Evolutionary conservation across 2,329 filamentous ascomycete genomes (phyloP), one percentile per base, ranked within the genome.

Genomic region (Alternaria atra): DNA sequence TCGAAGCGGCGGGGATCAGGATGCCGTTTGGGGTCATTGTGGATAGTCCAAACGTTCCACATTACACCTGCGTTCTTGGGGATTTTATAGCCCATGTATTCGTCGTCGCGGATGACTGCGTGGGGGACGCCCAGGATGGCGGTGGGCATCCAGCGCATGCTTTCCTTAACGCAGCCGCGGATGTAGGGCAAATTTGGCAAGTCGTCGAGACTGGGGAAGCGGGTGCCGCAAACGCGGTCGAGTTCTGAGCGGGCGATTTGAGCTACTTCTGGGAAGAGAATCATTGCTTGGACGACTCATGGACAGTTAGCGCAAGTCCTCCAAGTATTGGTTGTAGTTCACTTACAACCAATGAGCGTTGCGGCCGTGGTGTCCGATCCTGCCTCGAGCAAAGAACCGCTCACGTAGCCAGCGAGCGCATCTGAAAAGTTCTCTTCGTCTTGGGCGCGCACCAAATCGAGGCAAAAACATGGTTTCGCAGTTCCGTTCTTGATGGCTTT

Each of bases 1-100:
- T 84, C 67, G 63, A 85, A 85, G 3, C 52, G 63, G 2, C 76
- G 67, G 0, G 83, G 83, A 20, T 83, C 71, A 0, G 77, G 64
- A 63, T 81, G 77, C 2, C 81, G 76, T 1, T 73, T 64, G 2
- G 79, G 75, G 60, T 87, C 84, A 69, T 63, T 71, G 5, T 69
- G 64, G 8, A 68, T 52, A 10, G 34, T 48, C 78, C 78, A 81
- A 0, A 74, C 72, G 44, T 80, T 80, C 39, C 46, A 58, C 44
- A 77, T 55, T n/a, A 80, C 61, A 12, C 72, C 68, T 0, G 78
- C 73, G 1, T 74, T 77, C 53, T 78, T 78, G 0, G 80, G 80
- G 12, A 81, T 76, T n/a, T 55, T 66, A 37, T 73, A 78, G 4
- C 78, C 79, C 52, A 65, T 63, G 47, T 78, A 77, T 15, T 61